Conservation (phyloP, 257 asterid genomes). For the Henckelia pumila region DNA sequence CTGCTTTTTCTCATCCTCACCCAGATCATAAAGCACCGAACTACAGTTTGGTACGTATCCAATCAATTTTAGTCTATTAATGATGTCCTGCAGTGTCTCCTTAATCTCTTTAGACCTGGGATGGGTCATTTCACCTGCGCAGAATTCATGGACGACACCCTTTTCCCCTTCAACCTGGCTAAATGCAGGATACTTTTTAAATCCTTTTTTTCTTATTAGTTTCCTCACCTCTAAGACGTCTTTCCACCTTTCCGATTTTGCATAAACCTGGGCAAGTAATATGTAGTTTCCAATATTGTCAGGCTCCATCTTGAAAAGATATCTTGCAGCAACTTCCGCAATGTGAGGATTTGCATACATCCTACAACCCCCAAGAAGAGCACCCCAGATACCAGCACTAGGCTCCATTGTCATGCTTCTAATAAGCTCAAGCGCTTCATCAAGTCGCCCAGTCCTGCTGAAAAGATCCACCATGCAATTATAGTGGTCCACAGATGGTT, state of each 20-base stretch:
- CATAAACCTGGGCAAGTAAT: conserved; percentile 67
- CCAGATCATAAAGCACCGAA: conserved; percentile 55
- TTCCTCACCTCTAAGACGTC: conserved; percentile 56
- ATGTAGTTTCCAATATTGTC: conserved; percentile 61
- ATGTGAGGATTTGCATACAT: conserved; percentile 49
- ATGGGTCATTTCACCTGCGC: conserved; percentile 60
- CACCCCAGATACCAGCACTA: conserved; percentile 78
- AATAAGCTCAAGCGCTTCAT: conserved; percentile 55
- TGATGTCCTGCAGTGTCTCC: conserved; percentile 38
- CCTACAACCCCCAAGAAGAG: conserved; percentile 76
- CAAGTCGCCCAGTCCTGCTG: conserved; percentile 57
- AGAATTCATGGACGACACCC: conserved; percentile 69
- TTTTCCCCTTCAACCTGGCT: conserved; percentile 75
- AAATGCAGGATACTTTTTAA: conserved; percentile 59
- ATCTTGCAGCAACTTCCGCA: conserved; percentile 70
- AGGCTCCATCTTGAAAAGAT: conserved; percentile 70
- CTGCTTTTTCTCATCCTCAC: conserved; percentile 58
- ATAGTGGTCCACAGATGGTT: conserved; percentile 59
- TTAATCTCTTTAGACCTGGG: conserved; percentile 45
- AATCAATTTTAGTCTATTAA: conserved; percentile 28
- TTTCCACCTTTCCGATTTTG: conserved; percentile 67
- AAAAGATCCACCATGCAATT: conserved; percentile 73
- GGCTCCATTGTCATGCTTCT: conserved; percentile 63
- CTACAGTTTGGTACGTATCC: conserved; percentile 61
- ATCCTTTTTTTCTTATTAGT: conserved; percentile 43